phyloP scores from a whole-genome alignment of 2,329 filamentous ascomycete genomes.

The Didymella pomorum region DNA sequence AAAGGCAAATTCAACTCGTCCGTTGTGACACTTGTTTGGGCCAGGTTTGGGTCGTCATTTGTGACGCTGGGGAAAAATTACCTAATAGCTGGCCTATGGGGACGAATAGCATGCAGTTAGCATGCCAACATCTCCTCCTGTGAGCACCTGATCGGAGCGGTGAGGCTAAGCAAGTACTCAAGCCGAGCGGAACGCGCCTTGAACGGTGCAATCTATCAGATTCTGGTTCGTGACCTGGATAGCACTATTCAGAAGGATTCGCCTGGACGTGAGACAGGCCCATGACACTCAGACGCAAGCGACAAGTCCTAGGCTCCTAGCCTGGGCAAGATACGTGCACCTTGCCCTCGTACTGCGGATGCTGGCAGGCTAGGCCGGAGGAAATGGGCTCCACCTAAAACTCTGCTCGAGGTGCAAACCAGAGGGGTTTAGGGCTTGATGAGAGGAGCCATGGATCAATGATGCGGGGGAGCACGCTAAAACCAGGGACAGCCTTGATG shows the following conservation, averaged over 20 bases:
- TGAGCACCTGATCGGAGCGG: conserved; percentile 36
- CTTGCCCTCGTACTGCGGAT: conserved; percentile 13
- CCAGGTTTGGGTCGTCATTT: conserved; percentile 35
- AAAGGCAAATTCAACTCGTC: conserved; percentile 31
- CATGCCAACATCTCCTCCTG: conserved; percentile 30
- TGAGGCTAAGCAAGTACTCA: conserved; percentile 27
- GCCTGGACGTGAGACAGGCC: conserved; percentile 8
- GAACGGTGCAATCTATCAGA: conserved; percentile 26
- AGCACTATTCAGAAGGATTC: conserved; percentile 5
- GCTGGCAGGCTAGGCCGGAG: conserved; percentile 25
- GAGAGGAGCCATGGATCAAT: conserved; percentile 18
- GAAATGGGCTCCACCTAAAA: conserved; percentile 29
- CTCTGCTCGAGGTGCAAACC: conserved; percentile 27
- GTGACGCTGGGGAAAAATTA: conserved; percentile 44
- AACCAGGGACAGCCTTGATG: conserved; percentile 26
- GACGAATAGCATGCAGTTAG: conserved; percentile 47
- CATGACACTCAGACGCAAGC: conserved; percentile 12
- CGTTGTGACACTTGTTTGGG: conserved; percentile 40
- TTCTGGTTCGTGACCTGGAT: conserved; percentile 14
- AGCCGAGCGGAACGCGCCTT: conserved; percentile 32
- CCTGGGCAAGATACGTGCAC: conserved; percentile 18
- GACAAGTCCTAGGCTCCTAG: conserved; percentile 4
- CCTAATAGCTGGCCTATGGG: conserved; percentile 44
- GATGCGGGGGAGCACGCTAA: conserved; percentile 35
- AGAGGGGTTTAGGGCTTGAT: conserved; percentile 25